Conservation (phyloP, 441 rosid genomes). For the Gossypium schwendimanii region DNA sequence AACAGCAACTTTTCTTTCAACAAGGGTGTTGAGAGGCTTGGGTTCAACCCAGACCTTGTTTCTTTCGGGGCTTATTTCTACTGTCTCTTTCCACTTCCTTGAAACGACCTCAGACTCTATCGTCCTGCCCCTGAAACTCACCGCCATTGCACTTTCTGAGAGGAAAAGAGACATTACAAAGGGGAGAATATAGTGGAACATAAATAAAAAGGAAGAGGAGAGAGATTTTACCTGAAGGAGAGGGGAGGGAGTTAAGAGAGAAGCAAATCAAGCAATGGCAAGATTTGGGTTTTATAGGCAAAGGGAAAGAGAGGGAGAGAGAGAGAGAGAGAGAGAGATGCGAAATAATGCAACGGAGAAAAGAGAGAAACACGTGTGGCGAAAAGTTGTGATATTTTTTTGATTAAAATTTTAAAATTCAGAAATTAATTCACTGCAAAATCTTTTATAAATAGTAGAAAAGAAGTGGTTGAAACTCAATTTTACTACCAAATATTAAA, state of each 20-base stretch:
- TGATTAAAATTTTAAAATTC: too few relatives aligned
- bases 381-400: too few relatives aligned
- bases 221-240: constrained; percentile 10
- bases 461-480: too few relatives aligned
- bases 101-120: constrained; percentile 32
- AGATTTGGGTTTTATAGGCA: constrained; percentile 27
- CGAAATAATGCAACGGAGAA: too few relatives aligned
- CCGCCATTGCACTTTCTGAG: constrained; percentile 21
- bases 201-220: not conserved
- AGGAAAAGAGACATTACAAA: not conserved
- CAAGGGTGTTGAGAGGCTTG: not conserved
- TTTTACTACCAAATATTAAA: too few relatives aligned
- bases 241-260: constrained; percentile 14
- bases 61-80: constrained; percentile 55
- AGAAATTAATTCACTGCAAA: too few relatives aligned
- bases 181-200: not conserved
- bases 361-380: too few relatives aligned
- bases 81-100: constrained; percentile 41
- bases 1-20: constrained; percentile 43
- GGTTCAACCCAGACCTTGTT: constrained; percentile 51
- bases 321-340: too few relatives aligned
- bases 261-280: constrained; percentile 12
- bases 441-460: too few relatives aligned
- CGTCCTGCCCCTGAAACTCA: constrained; percentile 21
- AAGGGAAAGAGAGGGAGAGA: not conserved